These are phyloP conservation scores for Colletotrichum graminicola DNA, from an alignment of 2,329 filamentous ascomycete genomes.

Conservation along the genomic window DNA sequence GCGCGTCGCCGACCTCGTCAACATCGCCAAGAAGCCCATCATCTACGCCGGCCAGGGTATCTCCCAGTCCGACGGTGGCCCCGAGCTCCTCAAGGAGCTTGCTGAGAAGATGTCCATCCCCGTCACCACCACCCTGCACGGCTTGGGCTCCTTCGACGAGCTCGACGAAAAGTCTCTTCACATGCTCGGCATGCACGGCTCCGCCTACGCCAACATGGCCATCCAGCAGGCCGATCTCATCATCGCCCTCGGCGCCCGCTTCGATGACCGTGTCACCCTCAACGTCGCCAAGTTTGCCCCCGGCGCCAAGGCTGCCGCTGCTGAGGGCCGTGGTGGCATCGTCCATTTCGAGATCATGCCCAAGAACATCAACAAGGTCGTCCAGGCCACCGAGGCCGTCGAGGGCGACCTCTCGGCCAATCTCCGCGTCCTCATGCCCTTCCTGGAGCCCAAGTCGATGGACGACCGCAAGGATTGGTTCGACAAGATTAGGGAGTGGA, in stretches of 20 bases:
- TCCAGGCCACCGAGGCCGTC: conserved; percentile 94
- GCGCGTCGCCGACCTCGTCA: conserved; percentile 85
- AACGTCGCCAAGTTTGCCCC: conserved; percentile 90
- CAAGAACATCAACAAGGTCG: conserved; percentile 99
- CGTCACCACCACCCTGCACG: conserved; percentile 95
- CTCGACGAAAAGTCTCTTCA: conserved; percentile 93
- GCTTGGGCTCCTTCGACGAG: conserved; percentile 92
- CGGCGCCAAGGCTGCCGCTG: conserved; percentile 84
- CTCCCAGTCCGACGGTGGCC: conserved; percentile 82
- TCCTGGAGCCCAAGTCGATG: conserved; percentile 72
- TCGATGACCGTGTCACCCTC: conserved; percentile 94
- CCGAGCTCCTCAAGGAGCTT: conserved; percentile 84
- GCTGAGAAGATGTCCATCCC: conserved; percentile 91
- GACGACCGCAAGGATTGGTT: conserved; percentile 87
- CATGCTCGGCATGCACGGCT: conserved; percentile 99
- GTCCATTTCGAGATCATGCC: conserved; percentile 98
- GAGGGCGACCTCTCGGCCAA: conserved; percentile 92
- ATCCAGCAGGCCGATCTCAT: conserved; percentile 98
- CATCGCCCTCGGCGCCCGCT: conserved; percentile 91
- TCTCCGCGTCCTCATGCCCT: conserved; percentile 79
- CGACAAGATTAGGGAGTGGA: conserved; percentile 89
- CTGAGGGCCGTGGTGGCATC: conserved; percentile 90
- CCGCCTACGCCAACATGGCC: conserved; percentile 96
- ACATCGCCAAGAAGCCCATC: conserved; percentile 91
- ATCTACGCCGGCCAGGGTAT: conserved; percentile 96